A percentile compares a stretch with the other conserved stretches of the same genome.
These are phyloP conservation scores for Alternaria consortialis DNA, from an alignment of 2,329 filamentous ascomycete genomes.

Conservation along the genomic window DNA sequence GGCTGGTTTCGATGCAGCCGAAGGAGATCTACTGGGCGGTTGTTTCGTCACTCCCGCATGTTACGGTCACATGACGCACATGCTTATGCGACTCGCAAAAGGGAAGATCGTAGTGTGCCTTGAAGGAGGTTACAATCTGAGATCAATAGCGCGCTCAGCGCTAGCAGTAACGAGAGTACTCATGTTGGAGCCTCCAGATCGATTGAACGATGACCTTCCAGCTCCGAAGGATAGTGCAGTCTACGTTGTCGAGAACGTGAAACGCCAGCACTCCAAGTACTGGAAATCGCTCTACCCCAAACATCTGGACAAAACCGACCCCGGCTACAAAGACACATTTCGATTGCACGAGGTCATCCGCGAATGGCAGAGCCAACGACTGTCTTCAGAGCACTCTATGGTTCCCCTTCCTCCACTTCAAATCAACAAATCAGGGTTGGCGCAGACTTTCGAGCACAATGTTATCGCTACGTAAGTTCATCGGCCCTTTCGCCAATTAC, in stretches of 20 bases:
- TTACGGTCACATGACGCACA: conserved; percentile 98
- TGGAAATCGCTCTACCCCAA: conserved; percentile 89
- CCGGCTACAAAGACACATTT: conserved; percentile 49
- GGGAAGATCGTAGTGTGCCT: conserved; percentile 92
- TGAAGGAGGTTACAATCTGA: conserved; percentile 94
- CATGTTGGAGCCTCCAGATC: conserved; percentile 90
- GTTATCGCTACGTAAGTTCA: conserved; percentile 75
- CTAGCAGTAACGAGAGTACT: conserved; percentile 89
- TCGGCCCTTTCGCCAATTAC: not conserved
- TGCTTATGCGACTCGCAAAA: conserved; percentile 93
- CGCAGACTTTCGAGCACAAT: conserved; percentile 84
- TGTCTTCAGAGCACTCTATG: conserved; percentile 80
- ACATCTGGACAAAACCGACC: conserved; percentile 48
- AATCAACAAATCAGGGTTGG: conserved; percentile 76
- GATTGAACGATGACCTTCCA: conserved; percentile 56
- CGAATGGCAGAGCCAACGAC: conserved; percentile 73
- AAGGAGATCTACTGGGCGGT: conserved; percentile 89
- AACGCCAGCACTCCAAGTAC: conserved; percentile 69
- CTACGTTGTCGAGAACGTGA: conserved; percentile 65
- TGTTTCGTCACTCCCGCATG: conserved; percentile 91
- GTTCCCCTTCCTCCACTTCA: conserved; percentile 75
- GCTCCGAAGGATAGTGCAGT: conserved; percentile 62
- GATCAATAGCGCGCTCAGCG: conserved; percentile 91
- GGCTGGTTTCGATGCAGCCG: conserved; percentile 94
- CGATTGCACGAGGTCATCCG: conserved; percentile 84